These are phyloP conservation scores for Pezicula carpinea DNA, from an alignment of 2,329 filamentous ascomycete genomes.

Conservation along the genomic window DNA sequence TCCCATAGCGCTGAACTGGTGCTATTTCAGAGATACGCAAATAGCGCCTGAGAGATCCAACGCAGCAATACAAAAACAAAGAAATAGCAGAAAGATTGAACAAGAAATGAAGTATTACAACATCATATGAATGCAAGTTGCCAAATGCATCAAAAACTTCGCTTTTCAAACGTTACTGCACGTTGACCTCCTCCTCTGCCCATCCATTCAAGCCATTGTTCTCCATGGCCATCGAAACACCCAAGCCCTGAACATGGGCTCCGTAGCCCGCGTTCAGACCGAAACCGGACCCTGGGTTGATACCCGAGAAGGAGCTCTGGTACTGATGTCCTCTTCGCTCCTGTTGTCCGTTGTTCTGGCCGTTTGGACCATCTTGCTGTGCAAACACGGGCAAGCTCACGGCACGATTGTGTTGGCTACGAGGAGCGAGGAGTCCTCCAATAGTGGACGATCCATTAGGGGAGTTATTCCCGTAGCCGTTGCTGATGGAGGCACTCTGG, in stretches of 20 bases:
- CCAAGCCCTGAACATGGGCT: conserved; percentile 40
- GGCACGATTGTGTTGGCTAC: conserved; percentile 60
- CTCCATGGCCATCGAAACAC: conserved; percentile 59
- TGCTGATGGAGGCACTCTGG: conserved; percentile 59
- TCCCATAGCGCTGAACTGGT: too few species aligned
- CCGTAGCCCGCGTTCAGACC: conserved; percentile 22
- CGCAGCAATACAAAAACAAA: not conserved
- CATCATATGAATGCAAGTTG: conserved; percentile 18
- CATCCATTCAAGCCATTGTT: conserved; percentile 57
- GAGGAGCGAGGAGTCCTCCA: conserved; percentile 71
- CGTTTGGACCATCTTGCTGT: conserved; percentile 52
- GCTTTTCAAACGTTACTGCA: conserved; percentile 14
- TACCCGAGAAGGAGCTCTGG: conserved; percentile 49
- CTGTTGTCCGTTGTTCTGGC: conserved; percentile 27
- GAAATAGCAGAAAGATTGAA: not conserved
- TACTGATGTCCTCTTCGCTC: conserved; percentile 60
- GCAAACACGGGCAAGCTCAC: conserved; percentile 78
- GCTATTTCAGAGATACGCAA: too few species aligned
- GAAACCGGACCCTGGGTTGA: not conserved
- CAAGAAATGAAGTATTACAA: conserved; percentile 4
- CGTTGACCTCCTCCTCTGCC: conserved; percentile 50
- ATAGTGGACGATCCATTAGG: conserved; percentile 63
- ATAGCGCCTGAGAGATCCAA: too few species aligned
- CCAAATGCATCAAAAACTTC: conserved; percentile 2
- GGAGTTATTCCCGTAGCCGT: conserved; percentile 48